Percentiles rank a stretch among this genome's conserved stretches.
phyloP scores from a whole-genome alignment of 2,329 filamentous ascomycete genomes.

The Myriosclerotinia scirpicola region DNA sequence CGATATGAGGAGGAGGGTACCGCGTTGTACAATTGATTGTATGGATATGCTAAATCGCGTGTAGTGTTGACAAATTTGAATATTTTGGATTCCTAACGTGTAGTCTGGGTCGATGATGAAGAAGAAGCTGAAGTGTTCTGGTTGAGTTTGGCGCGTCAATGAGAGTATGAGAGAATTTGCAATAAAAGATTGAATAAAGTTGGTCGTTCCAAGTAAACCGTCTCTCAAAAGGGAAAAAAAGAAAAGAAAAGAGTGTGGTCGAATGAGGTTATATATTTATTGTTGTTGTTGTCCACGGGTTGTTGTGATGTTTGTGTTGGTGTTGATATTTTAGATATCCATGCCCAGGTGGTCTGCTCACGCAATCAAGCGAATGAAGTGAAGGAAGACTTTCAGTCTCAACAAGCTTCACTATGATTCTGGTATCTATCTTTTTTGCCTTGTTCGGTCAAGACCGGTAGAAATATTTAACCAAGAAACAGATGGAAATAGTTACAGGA shows the following conservation, averaged over 20 bases:
- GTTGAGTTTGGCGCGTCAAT: neutral
- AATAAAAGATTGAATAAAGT: slow-evolving; percentile 4
- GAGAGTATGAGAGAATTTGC: neutral
- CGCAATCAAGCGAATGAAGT: neutral
- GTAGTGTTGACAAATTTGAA: neutral
- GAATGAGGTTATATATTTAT: neutral
- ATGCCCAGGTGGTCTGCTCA: no score
- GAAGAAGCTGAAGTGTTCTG: neutral
- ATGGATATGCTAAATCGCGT: neutral
- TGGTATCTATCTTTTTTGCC: neutral
- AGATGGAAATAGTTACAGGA: neutral
- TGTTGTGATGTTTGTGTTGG: neutral
- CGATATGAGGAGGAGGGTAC: neutral
- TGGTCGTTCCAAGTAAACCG: neutral
- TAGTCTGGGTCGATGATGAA: neutral
- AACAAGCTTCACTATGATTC: neutral
- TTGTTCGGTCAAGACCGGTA: neutral
- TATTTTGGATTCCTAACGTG: neutral
- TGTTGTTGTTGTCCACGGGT: neutral
- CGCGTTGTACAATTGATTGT: neutral
- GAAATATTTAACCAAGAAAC: neutral
- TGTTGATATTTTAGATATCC: neutral
- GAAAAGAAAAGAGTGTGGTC: neutral
- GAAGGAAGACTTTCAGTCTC: neutral
- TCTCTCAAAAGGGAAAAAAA: neutral